Conservation (phyloP, 495 filamentous ascomycete species). For the Aspergillus steynii region DNA sequence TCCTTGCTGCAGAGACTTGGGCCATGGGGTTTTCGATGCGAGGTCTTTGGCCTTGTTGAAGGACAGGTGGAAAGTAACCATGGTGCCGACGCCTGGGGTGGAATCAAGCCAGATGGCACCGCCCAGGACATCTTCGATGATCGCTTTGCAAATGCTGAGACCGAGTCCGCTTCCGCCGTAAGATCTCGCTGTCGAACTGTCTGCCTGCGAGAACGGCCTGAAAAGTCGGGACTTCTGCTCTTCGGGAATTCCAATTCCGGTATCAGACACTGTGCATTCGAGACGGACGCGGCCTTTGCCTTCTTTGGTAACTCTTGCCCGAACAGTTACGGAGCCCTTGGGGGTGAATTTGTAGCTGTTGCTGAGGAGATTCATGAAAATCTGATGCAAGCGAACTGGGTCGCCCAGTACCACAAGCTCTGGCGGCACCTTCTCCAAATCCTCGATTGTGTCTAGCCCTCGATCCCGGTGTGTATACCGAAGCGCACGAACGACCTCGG, state of each 20-base stretch:
- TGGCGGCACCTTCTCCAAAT: slow-evolving; percentile 61
- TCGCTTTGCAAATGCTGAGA: slow-evolving; percentile 90
- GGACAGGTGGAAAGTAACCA: slow-evolving; percentile 77
- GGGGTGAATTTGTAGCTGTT: slow-evolving; percentile 95
- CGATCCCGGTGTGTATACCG: slow-evolving; percentile 82
- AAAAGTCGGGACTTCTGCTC: slow-evolving; percentile 83
- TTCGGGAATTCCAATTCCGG: slow-evolving; percentile 83
- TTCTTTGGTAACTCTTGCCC: slow-evolving; percentile 68
- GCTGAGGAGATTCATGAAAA: slow-evolving; percentile 88
- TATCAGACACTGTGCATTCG: slow-evolving; percentile 85
- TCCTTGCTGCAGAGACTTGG: slow-evolving; percentile 41
- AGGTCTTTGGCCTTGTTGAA: slow-evolving; percentile 76
- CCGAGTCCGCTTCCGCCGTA: slow-evolving; percentile 91
- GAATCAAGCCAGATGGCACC: slow-evolving; percentile 83
- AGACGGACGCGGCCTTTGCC: slow-evolving; percentile 67
- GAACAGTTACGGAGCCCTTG: slow-evolving; percentile 79
- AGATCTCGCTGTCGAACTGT: slow-evolving; percentile 80
- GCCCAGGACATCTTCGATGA: slow-evolving; percentile 87
- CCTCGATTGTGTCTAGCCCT: slow-evolving; percentile 72
- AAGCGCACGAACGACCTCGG: slow-evolving; percentile 81
- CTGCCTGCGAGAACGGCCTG: slow-evolving; percentile 87
- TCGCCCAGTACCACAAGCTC: slow-evolving; percentile 84
- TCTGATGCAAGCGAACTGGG: slow-evolving; percentile 86
- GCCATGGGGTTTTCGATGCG: slow-evolving; percentile 58
- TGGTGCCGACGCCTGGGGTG: slow-evolving; percentile 72